Percentiles rank a stretch among this genome's conserved stretches.
Conservation (phyloP, 2,329 filamentous ascomycete genomes). For the Cladobotryum protrusum region DNA sequence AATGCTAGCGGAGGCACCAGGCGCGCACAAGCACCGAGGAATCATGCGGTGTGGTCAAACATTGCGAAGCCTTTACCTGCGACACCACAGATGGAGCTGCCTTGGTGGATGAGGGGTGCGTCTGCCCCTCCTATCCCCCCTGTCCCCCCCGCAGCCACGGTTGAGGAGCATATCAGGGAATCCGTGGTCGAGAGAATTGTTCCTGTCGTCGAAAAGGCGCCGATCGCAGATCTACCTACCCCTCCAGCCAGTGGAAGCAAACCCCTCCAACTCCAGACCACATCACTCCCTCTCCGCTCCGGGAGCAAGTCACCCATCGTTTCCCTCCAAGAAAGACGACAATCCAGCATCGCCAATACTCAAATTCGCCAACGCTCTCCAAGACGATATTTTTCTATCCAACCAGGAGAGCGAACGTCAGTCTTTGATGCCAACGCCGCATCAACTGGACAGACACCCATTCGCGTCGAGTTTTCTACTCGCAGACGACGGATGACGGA, state of each 20-base stretch:
- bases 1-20: background rate
- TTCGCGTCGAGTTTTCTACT: constrained; percentile 4
- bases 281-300: no score
- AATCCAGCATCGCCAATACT: background rate
- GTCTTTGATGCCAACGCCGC: background rate
- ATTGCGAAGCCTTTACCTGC: constrained; percentile 26
- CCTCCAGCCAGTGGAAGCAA: background rate
- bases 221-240: background rate
- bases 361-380: background rate
- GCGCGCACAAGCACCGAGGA: background rate
- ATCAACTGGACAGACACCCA: background rate
- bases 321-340: background rate
- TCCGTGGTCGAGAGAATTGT: no score
- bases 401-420: background rate
- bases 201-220: background rate
- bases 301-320: background rate
- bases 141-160: no score
- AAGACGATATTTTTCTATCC: background rate
- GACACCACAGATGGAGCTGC: constrained; percentile 22
- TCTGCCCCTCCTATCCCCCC: background rate
- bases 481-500: background rate
- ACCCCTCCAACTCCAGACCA: background rate
- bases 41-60: background rate
- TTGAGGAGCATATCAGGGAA: no score
- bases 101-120: constrained; percentile 12